A percentile compares a stretch with the other conserved stretches of the same genome.
Evolutionary conservation across 169 alveolate species (phyloP).

Genomic region (Plasmodium falciparum): DNA sequence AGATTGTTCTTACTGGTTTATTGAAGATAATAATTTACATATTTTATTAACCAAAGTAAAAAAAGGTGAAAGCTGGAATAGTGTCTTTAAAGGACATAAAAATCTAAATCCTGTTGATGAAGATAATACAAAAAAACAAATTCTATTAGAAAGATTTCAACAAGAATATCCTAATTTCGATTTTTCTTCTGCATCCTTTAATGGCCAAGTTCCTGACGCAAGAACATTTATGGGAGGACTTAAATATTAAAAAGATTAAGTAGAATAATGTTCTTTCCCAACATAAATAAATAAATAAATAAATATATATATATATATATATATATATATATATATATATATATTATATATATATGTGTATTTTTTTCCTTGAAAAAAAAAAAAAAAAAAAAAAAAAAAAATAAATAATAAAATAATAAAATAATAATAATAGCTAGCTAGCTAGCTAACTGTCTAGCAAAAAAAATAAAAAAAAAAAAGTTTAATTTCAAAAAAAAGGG

Average conservation of each 20-base stretch:
- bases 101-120: slow-evolving; percentile 62
- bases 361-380: neutral
- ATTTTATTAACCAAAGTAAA: slow-evolving; percentile 61
- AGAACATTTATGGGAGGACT: slow-evolving; percentile 83
- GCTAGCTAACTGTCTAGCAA: neutral
- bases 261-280: no score
- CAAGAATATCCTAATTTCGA: slow-evolving; percentile 86
- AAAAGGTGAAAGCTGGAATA: slow-evolving; percentile 66
- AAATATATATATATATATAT: slow-evolving; percentile 5
- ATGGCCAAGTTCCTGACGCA: slow-evolving; percentile 87
- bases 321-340: neutral
- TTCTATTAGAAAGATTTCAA: slow-evolving; percentile 85
- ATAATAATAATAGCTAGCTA: neutral
- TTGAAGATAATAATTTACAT: slow-evolving; percentile 69
- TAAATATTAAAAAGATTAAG: slow-evolving; percentile 12
- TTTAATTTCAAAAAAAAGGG: neutral
- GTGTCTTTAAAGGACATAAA: slow-evolving; percentile 73
- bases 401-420: neutral
- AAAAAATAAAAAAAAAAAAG: slow-evolving; percentile 2
- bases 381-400: neutral
- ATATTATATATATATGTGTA: neutral
- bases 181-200: slow-evolving; percentile 83
- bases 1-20: slow-evolving; percentile 73
- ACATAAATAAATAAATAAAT: slow-evolving; percentile 4
- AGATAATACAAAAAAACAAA: slow-evolving; percentile 78